Conservation (phyloP, 129 eudicot species). For the Flaveria robusta region DNA sequence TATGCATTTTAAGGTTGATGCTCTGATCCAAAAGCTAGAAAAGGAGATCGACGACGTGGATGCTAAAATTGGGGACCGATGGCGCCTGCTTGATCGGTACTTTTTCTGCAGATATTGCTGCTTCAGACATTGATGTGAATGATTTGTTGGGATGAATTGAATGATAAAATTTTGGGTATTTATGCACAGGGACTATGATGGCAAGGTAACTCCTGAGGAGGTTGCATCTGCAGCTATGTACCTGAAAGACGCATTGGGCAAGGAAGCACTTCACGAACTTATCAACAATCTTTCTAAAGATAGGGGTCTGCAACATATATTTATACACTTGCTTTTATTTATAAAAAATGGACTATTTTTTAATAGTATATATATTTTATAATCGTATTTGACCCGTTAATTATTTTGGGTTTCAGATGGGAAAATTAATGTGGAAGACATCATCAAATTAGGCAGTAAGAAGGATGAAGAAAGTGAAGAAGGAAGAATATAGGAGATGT, state of each 20-base stretch:
- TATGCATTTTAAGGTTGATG: conserved; percentile 62
- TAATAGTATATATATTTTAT: not conserved
- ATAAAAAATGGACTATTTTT: not conserved
- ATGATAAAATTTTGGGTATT: not conserved
- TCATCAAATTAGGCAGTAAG: conserved; percentile 71
- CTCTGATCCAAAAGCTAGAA: conserved; percentile 96
- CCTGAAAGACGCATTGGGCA: conserved; percentile 86
- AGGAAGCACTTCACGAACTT: conserved; percentile 92
- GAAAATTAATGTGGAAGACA: conserved; percentile 90
- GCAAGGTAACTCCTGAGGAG: conserved; percentile 94
- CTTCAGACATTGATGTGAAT: not conserved
- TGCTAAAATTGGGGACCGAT: conserved; percentile 91
- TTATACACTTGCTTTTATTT: not conserved
- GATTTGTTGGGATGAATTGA: not conserved
- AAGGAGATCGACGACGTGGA: conserved; percentile 98
- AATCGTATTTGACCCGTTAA: not conserved
- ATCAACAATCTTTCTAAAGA: conserved; percentile 89
- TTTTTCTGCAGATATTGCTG: too few species aligned
- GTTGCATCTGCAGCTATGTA: conserved; percentile 93
- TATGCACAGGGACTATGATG: conserved; percentile 64
- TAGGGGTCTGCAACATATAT: conserved; percentile 45
- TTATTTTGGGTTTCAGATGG: conserved; percentile 60
- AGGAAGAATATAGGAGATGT: conserved; percentile 27
- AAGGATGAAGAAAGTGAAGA: conserved; percentile 52
- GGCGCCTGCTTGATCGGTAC: conserved; percentile 93